Evolutionary conservation across 1,139 yeast species (phyloP).

Genomic region (Pichia terricola): DNA sequence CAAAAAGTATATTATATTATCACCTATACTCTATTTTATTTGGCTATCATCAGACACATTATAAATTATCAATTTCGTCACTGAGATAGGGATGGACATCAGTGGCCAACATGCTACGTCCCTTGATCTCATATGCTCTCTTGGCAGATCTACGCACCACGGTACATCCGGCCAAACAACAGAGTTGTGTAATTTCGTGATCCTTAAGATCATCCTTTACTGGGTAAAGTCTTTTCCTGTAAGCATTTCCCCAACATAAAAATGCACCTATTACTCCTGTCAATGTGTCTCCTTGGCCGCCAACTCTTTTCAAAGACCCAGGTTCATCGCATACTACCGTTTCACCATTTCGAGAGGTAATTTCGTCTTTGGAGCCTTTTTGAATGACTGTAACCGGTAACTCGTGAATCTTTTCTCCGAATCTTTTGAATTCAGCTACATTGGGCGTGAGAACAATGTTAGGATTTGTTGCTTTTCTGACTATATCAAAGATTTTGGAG

Average conservation of each 20-base stretch:
- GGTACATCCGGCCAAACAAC: slow-evolving; percentile 66
- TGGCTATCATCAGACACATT: too few relatives aligned
- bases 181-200: slow-evolving; percentile 42
- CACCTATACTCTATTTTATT: too few relatives aligned
- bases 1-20: too few relatives aligned
- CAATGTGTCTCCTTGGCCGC: slow-evolving; percentile 85
- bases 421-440: neutral
- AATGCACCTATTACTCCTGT: slow-evolving; percentile 66
- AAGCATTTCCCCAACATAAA: slow-evolving; percentile 53
- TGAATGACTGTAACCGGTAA: slow-evolving; percentile 35
- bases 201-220: slow-evolving; percentile 21
- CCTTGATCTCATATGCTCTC: slow-evolving; percentile 54
- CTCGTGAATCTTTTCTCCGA: neutral
- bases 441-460: slow-evolving; percentile 75
- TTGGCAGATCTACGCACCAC: slow-evolving; percentile 59
- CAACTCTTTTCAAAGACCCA: slow-evolving; percentile 69
- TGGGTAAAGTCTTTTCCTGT: slow-evolving; percentile 38
- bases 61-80: neutral
- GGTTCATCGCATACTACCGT: slow-evolving; percentile 31
- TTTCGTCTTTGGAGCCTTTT: slow-evolving; percentile 61
- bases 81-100: neutral
- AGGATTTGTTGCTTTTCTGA: slow-evolving; percentile 38
- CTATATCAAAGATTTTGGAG: slow-evolving; percentile 32
- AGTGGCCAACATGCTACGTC: slow-evolving; percentile 30
- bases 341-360: slow-evolving; percentile 39